These are phyloP conservation scores for Xylaria sp. DNA, from an alignment of 2,329 filamentous ascomycete genomes.

Conservation along the genomic window DNA sequence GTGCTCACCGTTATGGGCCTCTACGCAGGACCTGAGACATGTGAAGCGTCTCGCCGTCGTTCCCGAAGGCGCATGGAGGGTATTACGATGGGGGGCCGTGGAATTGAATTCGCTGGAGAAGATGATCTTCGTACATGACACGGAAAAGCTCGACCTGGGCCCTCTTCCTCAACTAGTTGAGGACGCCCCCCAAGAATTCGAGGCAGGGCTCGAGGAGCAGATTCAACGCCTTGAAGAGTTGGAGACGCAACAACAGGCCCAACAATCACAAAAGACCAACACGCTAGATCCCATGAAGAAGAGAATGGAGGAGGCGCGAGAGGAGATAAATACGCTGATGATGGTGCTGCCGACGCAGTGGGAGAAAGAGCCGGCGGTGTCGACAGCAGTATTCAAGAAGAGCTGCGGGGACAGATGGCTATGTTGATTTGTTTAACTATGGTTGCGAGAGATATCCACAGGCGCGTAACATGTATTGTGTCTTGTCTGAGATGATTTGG, in stretches of 20 bases:
- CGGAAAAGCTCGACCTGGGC: slow-evolving; percentile 31
- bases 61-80: slow-evolving; percentile 38
- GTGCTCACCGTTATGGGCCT: slow-evolving; percentile 33
- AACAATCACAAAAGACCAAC: slow-evolving; percentile 6
- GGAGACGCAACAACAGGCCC: slow-evolving; percentile 11
- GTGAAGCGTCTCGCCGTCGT: slow-evolving; percentile 36
- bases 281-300: slow-evolving; percentile 31
- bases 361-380: slow-evolving; percentile 34
- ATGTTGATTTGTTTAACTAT: slow-evolving; percentile 20
- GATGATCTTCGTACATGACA: slow-evolving; percentile 38
- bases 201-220: slow-evolving; percentile 27
- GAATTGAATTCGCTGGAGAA: slow-evolving; percentile 32
- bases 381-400: slow-evolving; percentile 37
- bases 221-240: slow-evolving; percentile 26
- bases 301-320: slow-evolving; percentile 36
- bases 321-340: slow-evolving; percentile 37
- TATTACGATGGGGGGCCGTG: slow-evolving; percentile 34
- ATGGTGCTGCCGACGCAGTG: slow-evolving; percentile 35
- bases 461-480: slow-evolving; percentile 21
- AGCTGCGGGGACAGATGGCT: slow-evolving; percentile 24
- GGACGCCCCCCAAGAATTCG: slow-evolving; percentile 28
- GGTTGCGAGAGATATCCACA: slow-evolving; percentile 6
- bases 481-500: slow-evolving; percentile 16
- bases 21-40: slow-evolving; percentile 31
- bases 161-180: slow-evolving; percentile 32